A percentile compares a stretch with the other conserved stretches of the same genome.
These are phyloP conservation scores for Mycena venus DNA, from an alignment of 768 basidiomycete species.

Conservation along the genomic window DNA sequence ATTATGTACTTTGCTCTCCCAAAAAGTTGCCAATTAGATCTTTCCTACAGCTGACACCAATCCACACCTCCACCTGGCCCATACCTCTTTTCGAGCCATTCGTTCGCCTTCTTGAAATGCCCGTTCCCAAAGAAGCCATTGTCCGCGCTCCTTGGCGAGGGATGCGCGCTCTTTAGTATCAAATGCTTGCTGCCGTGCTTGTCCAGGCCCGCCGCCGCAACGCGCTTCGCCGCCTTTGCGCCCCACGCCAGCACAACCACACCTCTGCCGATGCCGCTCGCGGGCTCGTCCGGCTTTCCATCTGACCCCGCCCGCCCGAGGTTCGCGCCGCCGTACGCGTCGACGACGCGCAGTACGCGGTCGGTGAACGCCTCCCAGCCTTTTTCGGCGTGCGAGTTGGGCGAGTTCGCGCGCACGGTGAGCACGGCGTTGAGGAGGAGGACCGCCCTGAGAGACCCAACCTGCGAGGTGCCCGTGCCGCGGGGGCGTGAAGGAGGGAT, in stretches of 20 bases:
- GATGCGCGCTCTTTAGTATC: constrained; percentile 62
- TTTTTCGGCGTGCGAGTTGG: constrained; percentile 86
- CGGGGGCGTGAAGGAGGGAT: constrained; percentile 83
- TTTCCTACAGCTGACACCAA: constrained; percentile 65
- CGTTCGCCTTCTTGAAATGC: constrained; percentile 90
- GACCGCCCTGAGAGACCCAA: constrained; percentile 91
- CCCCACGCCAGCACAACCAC: constrained; percentile 92
- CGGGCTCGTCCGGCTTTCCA: constrained; percentile 35
- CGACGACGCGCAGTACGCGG: constrained; percentile 79
- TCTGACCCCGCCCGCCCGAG: constrained; percentile 52
- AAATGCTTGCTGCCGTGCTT: constrained; percentile 78
- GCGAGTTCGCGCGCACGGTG: constrained; percentile 81
- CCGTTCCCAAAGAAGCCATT: constrained; percentile 66
- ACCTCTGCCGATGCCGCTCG: constrained; percentile 75
- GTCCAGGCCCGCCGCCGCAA: constrained; percentile 71
- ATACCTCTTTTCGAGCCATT: constrained; percentile 87
- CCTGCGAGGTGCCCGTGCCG: constrained; percentile 86
- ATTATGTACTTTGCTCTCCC: neutral
- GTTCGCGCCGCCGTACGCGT: constrained; percentile 82
- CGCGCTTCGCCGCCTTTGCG: constrained; percentile 85
- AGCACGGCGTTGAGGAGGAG: constrained; percentile 93
- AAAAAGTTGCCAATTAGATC: neutral
- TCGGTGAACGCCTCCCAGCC: constrained; percentile 96
- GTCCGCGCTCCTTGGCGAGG: constrained; percentile 66
- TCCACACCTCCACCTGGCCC: constrained; percentile 79